Evolutionary conservation across 108 stramenopile species (phyloP).

Genomic region (Nitzschia putrida): DNA sequence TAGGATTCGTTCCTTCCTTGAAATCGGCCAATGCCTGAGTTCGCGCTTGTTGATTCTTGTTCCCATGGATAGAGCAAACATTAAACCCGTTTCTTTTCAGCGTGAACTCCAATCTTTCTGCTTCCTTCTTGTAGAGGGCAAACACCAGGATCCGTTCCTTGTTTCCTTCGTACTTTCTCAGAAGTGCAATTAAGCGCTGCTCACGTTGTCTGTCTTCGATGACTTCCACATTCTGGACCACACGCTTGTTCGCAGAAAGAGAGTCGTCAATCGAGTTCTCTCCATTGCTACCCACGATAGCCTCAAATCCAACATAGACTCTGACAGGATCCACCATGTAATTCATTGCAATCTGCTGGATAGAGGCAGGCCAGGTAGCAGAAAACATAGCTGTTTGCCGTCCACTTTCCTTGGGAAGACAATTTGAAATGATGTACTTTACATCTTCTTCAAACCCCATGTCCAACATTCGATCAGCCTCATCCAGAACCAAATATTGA

Average conservation of each 20-base stretch:
- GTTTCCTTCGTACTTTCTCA: slow-evolving; percentile 70
- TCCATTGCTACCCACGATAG: slow-evolving; percentile 76
- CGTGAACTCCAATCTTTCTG: slow-evolving; percentile 83
- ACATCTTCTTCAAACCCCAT: slow-evolving; percentile 91
- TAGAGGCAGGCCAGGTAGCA: slow-evolving; percentile 96
- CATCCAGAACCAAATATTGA: slow-evolving; percentile 90
- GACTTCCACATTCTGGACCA: slow-evolving; percentile 92
- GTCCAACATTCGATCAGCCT: slow-evolving; percentile 99
- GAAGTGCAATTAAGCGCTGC: slow-evolving; percentile 69
- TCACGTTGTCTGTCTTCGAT: slow-evolving; percentile 90
- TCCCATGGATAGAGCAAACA: slow-evolving; percentile 94
- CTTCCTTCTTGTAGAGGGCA: slow-evolving; percentile 98
- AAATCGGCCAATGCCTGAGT: slow-evolving; percentile 89
- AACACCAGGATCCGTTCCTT: slow-evolving; percentile 90
- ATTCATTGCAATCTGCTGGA: slow-evolving; percentile 90
- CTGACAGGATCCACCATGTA: slow-evolving; percentile 86
- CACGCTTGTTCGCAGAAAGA: slow-evolving; percentile 93
- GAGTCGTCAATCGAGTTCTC: slow-evolving; percentile 80
- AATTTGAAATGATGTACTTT: slow-evolving; percentile 72
- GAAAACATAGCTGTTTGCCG: slow-evolving; percentile 97
- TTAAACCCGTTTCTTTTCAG: slow-evolving; percentile 78
- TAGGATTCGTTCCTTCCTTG: slow-evolving; percentile 82
- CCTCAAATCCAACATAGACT: slow-evolving; percentile 86
- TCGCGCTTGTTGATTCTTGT: slow-evolving; percentile 92
- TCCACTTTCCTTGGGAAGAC: slow-evolving; percentile 51